These are phyloP conservation scores for Fusarium mexicanum DNA, from an alignment of 2,329 filamentous ascomycete genomes.

Conservation along the genomic window DNA sequence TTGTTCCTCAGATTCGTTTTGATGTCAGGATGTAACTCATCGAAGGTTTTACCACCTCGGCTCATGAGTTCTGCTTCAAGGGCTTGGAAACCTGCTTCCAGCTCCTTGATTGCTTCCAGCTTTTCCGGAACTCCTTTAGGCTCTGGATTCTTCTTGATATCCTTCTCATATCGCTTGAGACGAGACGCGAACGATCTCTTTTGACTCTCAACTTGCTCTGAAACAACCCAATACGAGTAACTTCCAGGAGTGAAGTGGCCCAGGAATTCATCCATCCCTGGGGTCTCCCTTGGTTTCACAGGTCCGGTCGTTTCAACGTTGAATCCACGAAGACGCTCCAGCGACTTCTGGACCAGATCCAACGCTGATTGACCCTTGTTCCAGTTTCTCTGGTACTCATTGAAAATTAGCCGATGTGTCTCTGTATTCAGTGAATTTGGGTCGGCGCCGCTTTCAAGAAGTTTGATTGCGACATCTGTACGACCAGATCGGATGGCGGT, in stretches of 20 bases:
- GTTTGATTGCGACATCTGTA: slow-evolving; percentile 60
- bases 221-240: slow-evolving; percentile 68
- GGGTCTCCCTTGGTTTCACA: slow-evolving; percentile 43
- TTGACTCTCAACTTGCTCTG: slow-evolving; percentile 48
- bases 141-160: slow-evolving; percentile 22
- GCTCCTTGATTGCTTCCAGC: slow-evolving; percentile 57
- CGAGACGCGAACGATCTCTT: slow-evolving; percentile 47
- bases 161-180: slow-evolving; percentile 44
- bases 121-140: slow-evolving; percentile 58
- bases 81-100: slow-evolving; percentile 18
- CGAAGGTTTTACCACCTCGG: slow-evolving; percentile 73
- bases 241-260: slow-evolving; percentile 59
- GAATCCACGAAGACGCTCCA: slow-evolving; percentile 61
- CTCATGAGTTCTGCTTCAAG: slow-evolving; percentile 56
- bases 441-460: slow-evolving; percentile 73
- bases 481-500: slow-evolving; percentile 60
- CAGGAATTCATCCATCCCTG: slow-evolving; percentile 63
- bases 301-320: slow-evolving; percentile 34
- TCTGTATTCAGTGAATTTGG: slow-evolving; percentile 65
- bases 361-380: slow-evolving; percentile 61
- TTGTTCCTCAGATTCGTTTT: slow-evolving; percentile 34
- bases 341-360: slow-evolving; percentile 66
- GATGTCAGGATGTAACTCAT: slow-evolving; percentile 68
- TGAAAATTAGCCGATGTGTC: slow-evolving; percentile 49
- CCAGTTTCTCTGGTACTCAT: slow-evolving; percentile 47